These are phyloP conservation scores for Pisolithus thermaeus DNA, from an alignment of 1,284 basidiomycete genomes.

Conservation along the genomic window DNA sequence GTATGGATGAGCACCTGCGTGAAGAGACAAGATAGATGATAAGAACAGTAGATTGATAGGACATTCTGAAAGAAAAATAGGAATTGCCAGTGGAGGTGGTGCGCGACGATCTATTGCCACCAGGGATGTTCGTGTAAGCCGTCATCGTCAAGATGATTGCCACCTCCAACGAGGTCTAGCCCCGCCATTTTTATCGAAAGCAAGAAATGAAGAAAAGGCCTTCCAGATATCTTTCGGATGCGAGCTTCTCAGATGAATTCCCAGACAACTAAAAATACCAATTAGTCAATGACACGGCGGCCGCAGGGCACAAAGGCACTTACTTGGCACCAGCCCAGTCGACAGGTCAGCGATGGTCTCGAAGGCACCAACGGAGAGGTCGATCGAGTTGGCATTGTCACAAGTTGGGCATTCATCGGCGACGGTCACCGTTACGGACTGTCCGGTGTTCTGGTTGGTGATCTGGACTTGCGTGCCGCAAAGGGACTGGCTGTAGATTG, in stretches of 20 bases:
- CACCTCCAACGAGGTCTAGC: slow-evolving; percentile 16
- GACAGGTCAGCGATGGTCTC: slow-evolving; percentile 45
- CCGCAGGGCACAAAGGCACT: slow-evolving; percentile 16
- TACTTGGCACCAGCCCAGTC: slow-evolving; percentile 60
- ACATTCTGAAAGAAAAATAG: not conserved
- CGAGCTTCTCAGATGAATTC: slow-evolving; percentile 30
- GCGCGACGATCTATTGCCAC: slow-evolving; percentile 31
- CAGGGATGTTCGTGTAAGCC: slow-evolving; percentile 27
- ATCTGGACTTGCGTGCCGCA: slow-evolving; percentile 67
- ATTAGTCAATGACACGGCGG: not conserved
- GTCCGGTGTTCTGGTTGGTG: slow-evolving; percentile 53
- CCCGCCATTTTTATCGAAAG: slow-evolving; percentile 13
- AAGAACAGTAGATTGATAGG: slow-evolving; percentile 8
- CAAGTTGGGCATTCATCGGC: slow-evolving; percentile 88
- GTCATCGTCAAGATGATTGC: slow-evolving; percentile 4
- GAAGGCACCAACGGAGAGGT: slow-evolving; percentile 79
- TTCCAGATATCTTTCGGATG: not conserved
- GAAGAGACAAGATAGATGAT: slow-evolving; percentile 6
- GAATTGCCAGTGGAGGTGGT: slow-evolving; percentile 12
- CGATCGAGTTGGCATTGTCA: slow-evolving; percentile 58
- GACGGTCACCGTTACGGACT: slow-evolving; percentile 57
- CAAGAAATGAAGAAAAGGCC: slow-evolving; percentile 14
- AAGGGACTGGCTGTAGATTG: slow-evolving; percentile 44
- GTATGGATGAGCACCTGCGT: slow-evolving; percentile 7
- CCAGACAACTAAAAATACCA: slow-evolving; percentile 41